Evolutionary conservation across 345 rosid genomes (phyloP).

Genomic region (Cardamine resedifolia): DNA sequence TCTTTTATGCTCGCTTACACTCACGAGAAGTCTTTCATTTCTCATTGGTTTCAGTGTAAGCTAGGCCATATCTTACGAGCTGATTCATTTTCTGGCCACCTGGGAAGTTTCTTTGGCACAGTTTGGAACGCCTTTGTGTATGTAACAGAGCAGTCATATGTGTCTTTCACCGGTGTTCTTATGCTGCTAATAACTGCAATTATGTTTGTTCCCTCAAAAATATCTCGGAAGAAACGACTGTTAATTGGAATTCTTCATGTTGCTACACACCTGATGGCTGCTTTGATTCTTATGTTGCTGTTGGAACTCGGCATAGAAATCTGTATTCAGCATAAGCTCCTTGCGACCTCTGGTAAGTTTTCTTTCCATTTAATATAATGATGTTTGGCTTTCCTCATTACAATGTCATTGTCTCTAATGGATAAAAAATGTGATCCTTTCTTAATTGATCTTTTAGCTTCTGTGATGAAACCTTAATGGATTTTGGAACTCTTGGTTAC

Average conservation of each 20-base stretch:
- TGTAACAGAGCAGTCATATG: conserved; percentile 63
- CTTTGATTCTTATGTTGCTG: conserved; percentile 81
- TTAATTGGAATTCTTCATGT: conserved; percentile 77
- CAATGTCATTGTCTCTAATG: not conserved
- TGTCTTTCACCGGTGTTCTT: conserved; percentile 70
- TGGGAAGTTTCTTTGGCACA: conserved; percentile 71
- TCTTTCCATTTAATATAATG: not conserved
- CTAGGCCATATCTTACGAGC: conserved; percentile 78
- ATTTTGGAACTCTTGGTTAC: conserved; percentile 3
- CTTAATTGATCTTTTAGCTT: not conserved
- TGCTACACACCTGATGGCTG: conserved; percentile 75
- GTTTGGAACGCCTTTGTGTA: conserved; percentile 66
- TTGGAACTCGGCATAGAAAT: conserved; percentile 85
- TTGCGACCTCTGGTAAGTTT: conserved; percentile 78
- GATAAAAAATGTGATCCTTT: not conserved
- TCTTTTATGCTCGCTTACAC: not conserved
- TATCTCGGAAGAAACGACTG: conserved; percentile 69
- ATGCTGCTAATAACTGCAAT: conserved; percentile 60
- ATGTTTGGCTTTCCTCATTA: not conserved
- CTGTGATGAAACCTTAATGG: not conserved
- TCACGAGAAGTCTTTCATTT: not conserved
- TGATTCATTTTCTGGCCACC: conserved; percentile 78
- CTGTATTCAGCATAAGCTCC: conserved; percentile 74
- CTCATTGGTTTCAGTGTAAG: conserved; percentile 59
- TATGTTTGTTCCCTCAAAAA: conserved; percentile 79